These are phyloP conservation scores for Paspalum vaginatum DNA, from an alignment of 176 grass and related monocot genomes.

Conservation along the genomic window DNA sequence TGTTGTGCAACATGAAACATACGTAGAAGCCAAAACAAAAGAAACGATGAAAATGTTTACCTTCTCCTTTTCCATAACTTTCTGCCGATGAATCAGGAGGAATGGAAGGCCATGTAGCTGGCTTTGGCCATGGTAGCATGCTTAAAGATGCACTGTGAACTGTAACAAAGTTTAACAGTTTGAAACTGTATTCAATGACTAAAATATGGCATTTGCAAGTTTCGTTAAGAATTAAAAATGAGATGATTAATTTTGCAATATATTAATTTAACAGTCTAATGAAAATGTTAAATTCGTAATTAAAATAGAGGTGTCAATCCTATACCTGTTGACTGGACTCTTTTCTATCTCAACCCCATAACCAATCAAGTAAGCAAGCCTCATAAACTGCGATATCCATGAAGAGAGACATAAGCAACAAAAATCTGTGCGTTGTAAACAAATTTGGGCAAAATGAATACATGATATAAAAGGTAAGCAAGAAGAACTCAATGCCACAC, in stretches of 20 bases:
- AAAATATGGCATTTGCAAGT: slow-evolving; percentile 4
- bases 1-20: slow-evolving; percentile 41
- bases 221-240: slow-evolving; percentile 18
- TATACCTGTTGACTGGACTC: slow-evolving; percentile 94
- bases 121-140: slow-evolving; percentile 99
- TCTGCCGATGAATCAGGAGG: slow-evolving; percentile 79
- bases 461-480: slow-evolving; percentile 35
- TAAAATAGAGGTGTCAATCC: slow-evolving; percentile 36
- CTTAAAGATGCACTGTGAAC: slow-evolving; percentile 86
- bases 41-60: slow-evolving; percentile 50
- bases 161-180: slow-evolving; percentile 31
- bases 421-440: slow-evolving; percentile 8
- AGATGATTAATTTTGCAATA: slow-evolving; percentile 1
- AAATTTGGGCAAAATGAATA: slow-evolving; percentile 5
- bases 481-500: slow-evolving; percentile 13
- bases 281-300: slow-evolving; percentile 20
- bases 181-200: slow-evolving; percentile 34
- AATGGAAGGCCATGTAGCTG: slow-evolving; percentile 90
- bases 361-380: slow-evolving; percentile 97
- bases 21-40: slow-evolving; percentile 43
- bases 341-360: slow-evolving; percentile 96
- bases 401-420: slow-evolving; percentile 37
- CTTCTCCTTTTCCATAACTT: slow-evolving; percentile 95
- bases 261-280: neutral
- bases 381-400: slow-evolving; percentile 80